Evolutionary conservation across 1,284 basidiomycete species (phyloP).

Genomic region (Ustilago xerochloae): DNA sequence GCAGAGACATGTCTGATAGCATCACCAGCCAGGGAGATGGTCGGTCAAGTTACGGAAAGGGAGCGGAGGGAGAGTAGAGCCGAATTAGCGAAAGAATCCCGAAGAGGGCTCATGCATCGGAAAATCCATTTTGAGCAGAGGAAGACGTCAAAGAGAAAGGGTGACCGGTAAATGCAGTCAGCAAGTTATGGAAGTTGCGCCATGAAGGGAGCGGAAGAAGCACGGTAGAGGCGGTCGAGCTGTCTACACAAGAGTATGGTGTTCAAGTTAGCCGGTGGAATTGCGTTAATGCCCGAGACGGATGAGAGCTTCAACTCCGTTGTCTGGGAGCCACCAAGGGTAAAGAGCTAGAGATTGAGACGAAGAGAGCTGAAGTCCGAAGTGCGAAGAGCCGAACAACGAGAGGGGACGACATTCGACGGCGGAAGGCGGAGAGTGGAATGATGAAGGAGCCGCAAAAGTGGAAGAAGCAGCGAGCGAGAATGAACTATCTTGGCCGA

Average conservation of each 20-base stretch:
- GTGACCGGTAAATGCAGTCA: neutral
- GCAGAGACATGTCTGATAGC: too few species aligned
- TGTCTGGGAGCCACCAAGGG: too few species aligned
- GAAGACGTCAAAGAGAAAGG: neutral
- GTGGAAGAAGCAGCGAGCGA: neutral
- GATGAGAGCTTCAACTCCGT: too few species aligned
- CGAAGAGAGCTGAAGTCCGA: neutral
- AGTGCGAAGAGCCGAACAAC: neutral
- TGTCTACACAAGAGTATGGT: neutral
- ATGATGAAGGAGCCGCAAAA: neutral
- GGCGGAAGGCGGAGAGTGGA: slow-evolving; percentile 5
- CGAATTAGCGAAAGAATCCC: neutral
- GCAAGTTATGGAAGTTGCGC: neutral
- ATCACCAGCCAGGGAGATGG: too few species aligned
- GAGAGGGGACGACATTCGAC: neutral
- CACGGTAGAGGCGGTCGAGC: neutral
- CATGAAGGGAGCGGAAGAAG: neutral
- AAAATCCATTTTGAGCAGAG: neutral
- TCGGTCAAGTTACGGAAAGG: too few species aligned
- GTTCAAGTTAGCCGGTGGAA: slow-evolving; percentile 1
- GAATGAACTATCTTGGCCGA: slow-evolving; percentile 6
- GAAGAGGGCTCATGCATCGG: neutral
- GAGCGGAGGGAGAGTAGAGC: too few species aligned
- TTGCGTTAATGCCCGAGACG: neutral
- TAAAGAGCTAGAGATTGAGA: too few species aligned